Evolutionary conservation across 139 green algal genomes (phyloP).

Genomic region (Desmodesmus armatus): DNA sequence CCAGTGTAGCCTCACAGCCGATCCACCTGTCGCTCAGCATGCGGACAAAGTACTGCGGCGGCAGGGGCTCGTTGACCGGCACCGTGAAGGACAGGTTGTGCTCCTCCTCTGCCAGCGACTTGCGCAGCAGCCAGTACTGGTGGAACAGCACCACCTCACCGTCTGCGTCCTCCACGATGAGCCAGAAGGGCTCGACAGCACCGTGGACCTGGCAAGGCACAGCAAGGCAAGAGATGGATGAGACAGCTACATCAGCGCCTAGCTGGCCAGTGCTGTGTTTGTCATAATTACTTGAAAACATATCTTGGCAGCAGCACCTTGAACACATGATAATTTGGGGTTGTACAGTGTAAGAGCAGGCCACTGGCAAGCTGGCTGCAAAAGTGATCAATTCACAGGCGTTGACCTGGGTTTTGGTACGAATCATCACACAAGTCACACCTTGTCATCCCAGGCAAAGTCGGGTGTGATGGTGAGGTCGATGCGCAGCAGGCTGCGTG

Average conservation of each 20-base stretch:
- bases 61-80: conserved; percentile 93
- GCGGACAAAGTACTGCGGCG: conserved; percentile 97
- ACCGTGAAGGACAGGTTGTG: conserved; percentile 94
- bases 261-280: conserved; percentile 65
- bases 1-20: conserved; percentile 86
- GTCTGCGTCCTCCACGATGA: conserved; percentile 95
- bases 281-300: no score
- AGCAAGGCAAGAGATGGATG: no score
- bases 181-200: conserved; percentile 95
- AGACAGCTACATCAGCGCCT: no score
- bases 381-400: conserved; percentile 1
- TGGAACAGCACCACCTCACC: conserved; percentile 91
- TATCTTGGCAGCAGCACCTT: no score
- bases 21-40: conserved; percentile 87
- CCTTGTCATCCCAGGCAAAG: conserved; percentile 94
- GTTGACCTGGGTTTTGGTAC: neutral
- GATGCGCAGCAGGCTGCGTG: conserved; percentile 91
- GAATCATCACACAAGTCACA: no score
- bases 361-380: no score
- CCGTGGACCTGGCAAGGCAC: no score
- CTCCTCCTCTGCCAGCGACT: conserved; percentile 83
- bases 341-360: no score
- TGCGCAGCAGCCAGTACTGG: conserved; percentile 97
- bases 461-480: conserved; percentile 98
- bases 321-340: no score